Base-by-base conservation (phyloP, 805 yeast species). In the Lipomyces kockii region DNA sequence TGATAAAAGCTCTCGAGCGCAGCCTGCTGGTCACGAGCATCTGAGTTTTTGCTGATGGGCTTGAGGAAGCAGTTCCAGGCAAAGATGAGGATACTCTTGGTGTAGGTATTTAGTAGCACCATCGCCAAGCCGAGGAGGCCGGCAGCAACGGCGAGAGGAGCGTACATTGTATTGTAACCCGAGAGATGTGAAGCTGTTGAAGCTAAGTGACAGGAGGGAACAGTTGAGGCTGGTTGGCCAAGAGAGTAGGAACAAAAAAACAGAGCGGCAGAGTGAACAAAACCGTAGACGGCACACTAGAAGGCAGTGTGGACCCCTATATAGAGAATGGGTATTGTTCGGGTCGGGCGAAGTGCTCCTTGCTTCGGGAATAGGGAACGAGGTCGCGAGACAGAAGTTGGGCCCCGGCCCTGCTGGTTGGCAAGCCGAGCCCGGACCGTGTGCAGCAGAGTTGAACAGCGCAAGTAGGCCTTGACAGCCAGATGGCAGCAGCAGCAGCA, bases 1-100 rank as follows among this genome's bases (percentile, higher is more conserved):
- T 85, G 85, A 79, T 90, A 90, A 76, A 90, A 90, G 32, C 83
- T 79, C 76, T 91, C 97, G 65, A 88, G 81, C 3, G 86, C 84
- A 46, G 83, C 83, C 74, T 86, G 89, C 74, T 88, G 91, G 62
- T 83, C 80, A 7, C 73, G 46, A 58, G 64, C 71, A 12, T 69
- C 72, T 51, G 80, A 61, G 62, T 78, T 69, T 70, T 82, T 75
- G 61, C 76, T 70, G 77, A 86, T 80, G 2, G 91, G 91, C 74
- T 85, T 87, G 69, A 88, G 70, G 72, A 88, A 88, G 72, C 92
- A 88, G 60, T 80, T 78, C 76, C 81, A 83, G 66, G 79, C 78
- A 70, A 83, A 83, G 59, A 78, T 55, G 11, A 72, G 22, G 35
- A 68, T 43, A 20, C 59, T 49, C 52, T 68, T 68, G n/a, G 65